Evolutionary conservation across 2,329 filamentous ascomycete genomes (phyloP).

Genomic region (Ceratocystis cacaofunesta): DNA sequence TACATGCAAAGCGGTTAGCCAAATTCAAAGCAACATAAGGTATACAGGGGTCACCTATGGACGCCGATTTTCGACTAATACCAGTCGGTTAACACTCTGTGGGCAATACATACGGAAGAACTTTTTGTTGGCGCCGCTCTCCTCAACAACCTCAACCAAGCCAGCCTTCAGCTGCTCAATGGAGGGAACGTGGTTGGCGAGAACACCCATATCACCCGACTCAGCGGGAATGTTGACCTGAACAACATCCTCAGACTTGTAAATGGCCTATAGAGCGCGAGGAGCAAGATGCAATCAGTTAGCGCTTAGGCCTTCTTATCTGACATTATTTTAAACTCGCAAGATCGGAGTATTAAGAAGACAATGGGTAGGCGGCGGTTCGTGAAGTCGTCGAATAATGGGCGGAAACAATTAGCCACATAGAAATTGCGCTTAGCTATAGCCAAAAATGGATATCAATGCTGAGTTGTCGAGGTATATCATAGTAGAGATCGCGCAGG

Average conservation of each 20-base stretch:
- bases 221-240: constrained; percentile 99
- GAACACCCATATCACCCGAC: constrained; percentile 97
- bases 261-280: constrained; percentile 42
- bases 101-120: constrained; percentile 72
- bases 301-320: constrained; percentile 6
- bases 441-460: too few species aligned
- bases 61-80: not conserved
- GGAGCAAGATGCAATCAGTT: not conserved
- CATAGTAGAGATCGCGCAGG: constrained; percentile 5
- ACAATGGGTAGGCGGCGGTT: not conserved
- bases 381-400: not conserved
- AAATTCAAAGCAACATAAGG: not conserved
- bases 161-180: constrained; percentile 99
- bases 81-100: not conserved
- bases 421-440: not conserved
- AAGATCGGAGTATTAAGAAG: not conserved
- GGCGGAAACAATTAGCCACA: not conserved
- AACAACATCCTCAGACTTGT: constrained; percentile 56
- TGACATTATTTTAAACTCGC: constrained; percentile 7
- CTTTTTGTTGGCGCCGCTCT: constrained; percentile 78
- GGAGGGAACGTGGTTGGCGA: constrained; percentile 95
- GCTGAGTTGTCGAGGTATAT: not conserved
- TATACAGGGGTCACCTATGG: not conserved
- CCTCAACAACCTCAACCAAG: constrained; percentile 88
- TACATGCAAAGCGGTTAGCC: constrained; percentile 26